A percentile compares a stretch with the other conserved stretches of the same genome.
These are phyloP conservation scores for Spatholobus suberectus DNA, from an alignment of 306 rosid species.

Conservation along the genomic window DNA sequence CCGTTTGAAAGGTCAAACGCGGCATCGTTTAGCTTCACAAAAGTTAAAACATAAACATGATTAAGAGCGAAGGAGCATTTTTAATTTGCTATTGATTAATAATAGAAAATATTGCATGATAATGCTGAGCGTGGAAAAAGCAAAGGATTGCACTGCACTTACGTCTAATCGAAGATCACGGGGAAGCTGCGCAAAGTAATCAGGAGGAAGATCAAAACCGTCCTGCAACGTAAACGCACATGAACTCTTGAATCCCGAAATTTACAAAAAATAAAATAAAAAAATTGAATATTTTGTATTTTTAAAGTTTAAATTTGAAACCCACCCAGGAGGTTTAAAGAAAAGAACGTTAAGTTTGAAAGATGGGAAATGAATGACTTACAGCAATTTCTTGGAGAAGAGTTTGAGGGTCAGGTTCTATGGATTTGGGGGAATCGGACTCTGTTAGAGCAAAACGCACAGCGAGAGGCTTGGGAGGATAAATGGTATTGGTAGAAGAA, in stretches of 20 bases:
- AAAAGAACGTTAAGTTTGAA: constrained; percentile 1
- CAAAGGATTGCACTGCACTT: constrained; percentile 35
- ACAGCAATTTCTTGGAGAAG: constrained; percentile 78
- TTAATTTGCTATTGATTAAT: not conserved
- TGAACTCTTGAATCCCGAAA: not conserved
- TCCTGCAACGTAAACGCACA: constrained; percentile 52
- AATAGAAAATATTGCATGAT: not conserved
- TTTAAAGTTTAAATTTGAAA: not conserved
- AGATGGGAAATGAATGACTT: constrained; percentile 35
- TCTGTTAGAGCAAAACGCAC: constrained; percentile 70
- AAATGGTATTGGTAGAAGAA: constrained; percentile 35
- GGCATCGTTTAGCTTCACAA: constrained; percentile 83
- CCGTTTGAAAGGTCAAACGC: constrained; percentile 96
- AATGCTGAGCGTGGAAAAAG: not conserved
- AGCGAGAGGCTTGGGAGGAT: constrained; percentile 44
- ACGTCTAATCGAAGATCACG: constrained; percentile 90
- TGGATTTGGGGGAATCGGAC: constrained; percentile 71
- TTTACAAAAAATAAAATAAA: not conserved
- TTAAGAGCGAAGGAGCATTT: constrained; percentile 4
- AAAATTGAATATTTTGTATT: not conserved
- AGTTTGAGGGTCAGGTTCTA: constrained; percentile 55
- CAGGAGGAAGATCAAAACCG: constrained; percentile 82
- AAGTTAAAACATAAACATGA: constrained; percentile 24
- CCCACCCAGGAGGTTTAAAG: not conserved
- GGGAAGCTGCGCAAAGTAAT: constrained; percentile 82